Evolutionary conservation across 169 alveolate genomes (phyloP), one percentile per base, ranked within the genome.

Genomic region (Hepatocystis sp.): DNA sequence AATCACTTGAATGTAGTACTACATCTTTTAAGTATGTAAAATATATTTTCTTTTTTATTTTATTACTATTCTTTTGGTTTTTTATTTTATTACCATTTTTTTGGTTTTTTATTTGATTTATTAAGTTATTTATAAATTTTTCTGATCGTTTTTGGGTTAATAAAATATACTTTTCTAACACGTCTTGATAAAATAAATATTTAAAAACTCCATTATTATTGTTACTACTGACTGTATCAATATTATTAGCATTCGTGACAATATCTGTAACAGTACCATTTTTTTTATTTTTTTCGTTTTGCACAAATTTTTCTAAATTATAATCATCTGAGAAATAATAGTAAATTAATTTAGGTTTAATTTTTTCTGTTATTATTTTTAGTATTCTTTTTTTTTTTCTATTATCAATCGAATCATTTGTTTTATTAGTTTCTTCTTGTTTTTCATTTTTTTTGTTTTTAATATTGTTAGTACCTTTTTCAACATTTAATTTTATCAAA

Each of bases 281-380:
- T 7, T 36, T 36, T 36, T 36, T 36, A 7, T 36, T 36, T 36
- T 36, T 5, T 81, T 15, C 63, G 15, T 56, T 42, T 51, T 81
- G 60, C 34, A 81, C 17, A 60, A 49, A 63, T 30, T 39, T 21
- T 17, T 21, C 36, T 46, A 81, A 15, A 42, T 81, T 67, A 64
- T 44, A 81, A 5, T 27, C 36, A 28, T 63, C 89, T 32, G 84
- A 52, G 4, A 39, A 30, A 32, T 49, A 40, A 56, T 81, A 81
- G 34, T 47, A 61, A 49, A 81, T 81, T 39, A 81, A 55, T 25
- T 51, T 49, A 2, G 89, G 89, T 15, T 44, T 46, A 25, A 81
- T 81, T 11, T 67, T 10, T 19, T 63, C 67, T 30, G 60, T 84
- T 3, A 81, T 40, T 81, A 47, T 51, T 64, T 47, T 61, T 17